Conservation (phyloP, 2,329 filamentous ascomycete species). For the Plenodomus lindquistii region DNA sequence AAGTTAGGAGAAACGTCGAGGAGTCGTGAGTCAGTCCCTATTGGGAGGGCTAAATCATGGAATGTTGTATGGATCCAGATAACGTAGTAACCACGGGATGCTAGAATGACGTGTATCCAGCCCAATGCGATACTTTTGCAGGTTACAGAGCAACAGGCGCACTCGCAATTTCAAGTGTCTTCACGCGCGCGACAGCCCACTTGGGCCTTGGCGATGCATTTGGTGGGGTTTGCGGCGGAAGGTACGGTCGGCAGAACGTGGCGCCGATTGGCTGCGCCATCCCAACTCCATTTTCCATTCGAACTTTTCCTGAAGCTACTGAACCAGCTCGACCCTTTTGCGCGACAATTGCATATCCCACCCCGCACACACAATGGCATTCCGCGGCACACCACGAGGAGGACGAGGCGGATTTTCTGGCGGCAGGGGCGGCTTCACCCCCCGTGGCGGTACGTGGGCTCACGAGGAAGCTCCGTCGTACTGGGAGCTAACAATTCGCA, state of each 20-base stretch:
- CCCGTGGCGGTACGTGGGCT: conserved; percentile 52
- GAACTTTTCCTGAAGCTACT: conserved; percentile 30
- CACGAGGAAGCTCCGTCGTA: conserved; percentile 19
- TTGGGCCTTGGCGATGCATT: conserved; percentile 21
- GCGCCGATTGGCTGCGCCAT: conserved; percentile 29
- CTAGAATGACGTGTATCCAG: conserved; percentile 7
- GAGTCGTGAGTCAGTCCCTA: conserved; percentile 34
- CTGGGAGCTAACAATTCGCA: conserved; percentile 37
- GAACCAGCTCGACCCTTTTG: conserved; percentile 29
- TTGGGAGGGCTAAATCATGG: conserved; percentile 7
- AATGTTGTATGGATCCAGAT: conserved; percentile 2
- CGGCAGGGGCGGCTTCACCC: conserved; percentile 55
- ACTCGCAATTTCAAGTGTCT: conserved; percentile 30
- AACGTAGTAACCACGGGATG: conserved; percentile 5
- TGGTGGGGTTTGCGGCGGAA: conserved; percentile 29
- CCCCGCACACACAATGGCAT: conserved; percentile 60
- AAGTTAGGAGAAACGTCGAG: conserved; percentile 23
- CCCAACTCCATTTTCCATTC: conserved; percentile 32
- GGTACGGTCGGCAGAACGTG: conserved; percentile 26
- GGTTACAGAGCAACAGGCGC: conserved; percentile 10
- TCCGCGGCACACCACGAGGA: conserved; percentile 54
- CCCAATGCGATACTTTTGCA: conserved; percentile 6
- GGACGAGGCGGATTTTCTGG: conserved; percentile 53
- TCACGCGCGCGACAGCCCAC: conserved; percentile 28
- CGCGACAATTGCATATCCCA: conserved; percentile 32